A percentile compares a stretch with the other conserved stretches of the same genome.
Conservation (phyloP, 106 monocot genomes). For the Platanthera zijinensis region DNA sequence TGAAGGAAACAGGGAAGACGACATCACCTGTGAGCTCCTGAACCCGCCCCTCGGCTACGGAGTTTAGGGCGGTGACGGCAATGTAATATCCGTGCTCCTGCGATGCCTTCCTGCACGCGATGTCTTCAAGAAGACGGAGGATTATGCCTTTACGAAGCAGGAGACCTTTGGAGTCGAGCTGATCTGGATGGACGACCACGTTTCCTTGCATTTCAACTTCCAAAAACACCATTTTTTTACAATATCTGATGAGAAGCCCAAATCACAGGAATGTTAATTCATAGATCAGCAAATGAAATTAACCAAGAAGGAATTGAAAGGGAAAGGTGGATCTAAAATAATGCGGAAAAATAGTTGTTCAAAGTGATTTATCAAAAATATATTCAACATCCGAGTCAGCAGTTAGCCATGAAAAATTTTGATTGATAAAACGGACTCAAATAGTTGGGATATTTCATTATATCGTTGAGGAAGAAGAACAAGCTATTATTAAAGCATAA, state of each 20-base stretch:
- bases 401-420: too few relatives aligned
- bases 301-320: too few relatives aligned
- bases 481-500: too few relatives aligned
- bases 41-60: slow-evolving; percentile 50
- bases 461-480: too few relatives aligned
- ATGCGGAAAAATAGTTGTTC: too few relatives aligned
- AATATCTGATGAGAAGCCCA: slow-evolving; percentile 14
- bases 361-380: too few relatives aligned
- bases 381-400: too few relatives aligned
- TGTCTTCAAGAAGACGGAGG: slow-evolving; percentile 55
- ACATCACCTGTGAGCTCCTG: slow-evolving; percentile 53
- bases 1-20: slow-evolving; percentile 62
- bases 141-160: slow-evolving; percentile 53
- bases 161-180: slow-evolving; percentile 48
- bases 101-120: slow-evolving; percentile 48
- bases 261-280: background rate
- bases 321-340: too few relatives aligned
- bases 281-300: too few relatives aligned
- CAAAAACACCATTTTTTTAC: slow-evolving; percentile 59
- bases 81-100: slow-evolving; percentile 64
- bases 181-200: slow-evolving; percentile 42
- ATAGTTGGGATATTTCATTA: too few relatives aligned
- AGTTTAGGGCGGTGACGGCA: slow-evolving; percentile 48
- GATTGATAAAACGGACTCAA: too few relatives aligned
- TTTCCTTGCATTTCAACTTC: slow-evolving; percentile 67